Conservation (phyloP, 1,284 basidiomycete genomes). For the Ustilago tritici region DNA sequence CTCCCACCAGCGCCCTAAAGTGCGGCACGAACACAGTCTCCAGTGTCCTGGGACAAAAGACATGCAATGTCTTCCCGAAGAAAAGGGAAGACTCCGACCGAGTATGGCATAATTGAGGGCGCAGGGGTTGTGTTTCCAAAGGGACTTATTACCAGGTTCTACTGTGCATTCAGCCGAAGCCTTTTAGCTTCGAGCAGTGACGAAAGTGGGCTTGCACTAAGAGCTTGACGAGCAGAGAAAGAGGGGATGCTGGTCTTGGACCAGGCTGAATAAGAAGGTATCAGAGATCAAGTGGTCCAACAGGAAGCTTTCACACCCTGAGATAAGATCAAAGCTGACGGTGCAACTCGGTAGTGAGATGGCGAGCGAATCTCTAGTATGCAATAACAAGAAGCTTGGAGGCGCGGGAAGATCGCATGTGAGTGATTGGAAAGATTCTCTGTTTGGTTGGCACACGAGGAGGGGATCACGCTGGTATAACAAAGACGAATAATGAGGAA, state of each 20-base stretch:
- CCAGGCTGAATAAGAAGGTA: not conserved
- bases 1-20: not conserved
- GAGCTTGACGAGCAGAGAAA: not conserved
- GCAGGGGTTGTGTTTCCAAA: not conserved
- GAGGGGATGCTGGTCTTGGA: not conserved
- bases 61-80: not conserved
- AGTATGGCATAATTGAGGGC: constrained; percentile 19
- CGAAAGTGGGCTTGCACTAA: not conserved
- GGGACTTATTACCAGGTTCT: not conserved
- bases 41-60: not conserved
- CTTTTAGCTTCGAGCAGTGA: not conserved
- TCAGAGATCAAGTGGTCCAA: not conserved
- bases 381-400: not conserved
- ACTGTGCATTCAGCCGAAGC: not conserved
- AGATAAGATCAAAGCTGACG: constrained; percentile 12
- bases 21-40: not conserved
- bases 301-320: constrained; percentile 11
- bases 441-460: not conserved
- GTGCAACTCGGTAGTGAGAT: constrained; percentile 20
- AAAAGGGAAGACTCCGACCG: constrained; percentile 30
- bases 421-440: not conserved
- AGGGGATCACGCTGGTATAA: too few relatives aligned
- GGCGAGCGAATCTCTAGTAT: constrained; percentile 14
- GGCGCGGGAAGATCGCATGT: not conserved
- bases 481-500: not conserved